Conservation (phyloP, 495 filamentous ascomycete genomes). For the Trichocladium uniseriatum region DNA sequence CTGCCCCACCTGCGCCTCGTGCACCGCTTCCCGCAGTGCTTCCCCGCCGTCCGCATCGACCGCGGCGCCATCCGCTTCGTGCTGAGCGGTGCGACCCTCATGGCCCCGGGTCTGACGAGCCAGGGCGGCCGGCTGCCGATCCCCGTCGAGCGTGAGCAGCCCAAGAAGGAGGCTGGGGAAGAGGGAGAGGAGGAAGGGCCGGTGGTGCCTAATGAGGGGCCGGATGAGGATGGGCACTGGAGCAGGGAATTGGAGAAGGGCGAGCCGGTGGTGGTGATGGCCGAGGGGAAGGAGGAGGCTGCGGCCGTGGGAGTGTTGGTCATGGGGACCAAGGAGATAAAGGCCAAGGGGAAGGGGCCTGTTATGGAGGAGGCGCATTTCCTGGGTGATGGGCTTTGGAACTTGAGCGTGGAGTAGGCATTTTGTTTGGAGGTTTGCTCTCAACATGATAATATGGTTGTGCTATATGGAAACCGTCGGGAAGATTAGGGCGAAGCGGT, state of each 20-base stretch:
- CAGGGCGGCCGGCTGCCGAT: constrained; percentile 63
- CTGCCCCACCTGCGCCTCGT: constrained; percentile 70
- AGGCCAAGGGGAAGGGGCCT: constrained; percentile 83
- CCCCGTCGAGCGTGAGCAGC: constrained; percentile 24
- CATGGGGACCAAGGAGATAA: constrained; percentile 85
- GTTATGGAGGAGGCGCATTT: constrained; percentile 90
- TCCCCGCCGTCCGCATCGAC: constrained; percentile 66
- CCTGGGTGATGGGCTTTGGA: constrained; percentile 92
- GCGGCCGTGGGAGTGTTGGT: constrained; percentile 80
- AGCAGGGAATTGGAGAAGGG: constrained; percentile 59
- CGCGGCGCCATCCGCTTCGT: constrained; percentile 96
- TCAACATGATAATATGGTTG: no score
- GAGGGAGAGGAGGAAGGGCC: constrained; percentile 23
- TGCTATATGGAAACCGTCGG: no score
- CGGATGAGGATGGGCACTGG: constrained; percentile 41
- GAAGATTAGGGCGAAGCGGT: no score
- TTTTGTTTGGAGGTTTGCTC: background rate
- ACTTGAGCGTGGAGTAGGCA: constrained; percentile 55
- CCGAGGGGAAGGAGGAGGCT: constrained; percentile 88
- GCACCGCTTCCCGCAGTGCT: constrained; percentile 59
- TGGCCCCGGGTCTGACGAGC: constrained; percentile 86
- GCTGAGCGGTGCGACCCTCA: constrained; percentile 80
- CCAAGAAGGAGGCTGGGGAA: constrained; percentile 13
- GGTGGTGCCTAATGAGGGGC: constrained; percentile 35
- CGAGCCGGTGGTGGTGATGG: constrained; percentile 73